phyloP scores from a whole-genome alignment of 331 rosid species.

The Spiraea crenata region DNA sequence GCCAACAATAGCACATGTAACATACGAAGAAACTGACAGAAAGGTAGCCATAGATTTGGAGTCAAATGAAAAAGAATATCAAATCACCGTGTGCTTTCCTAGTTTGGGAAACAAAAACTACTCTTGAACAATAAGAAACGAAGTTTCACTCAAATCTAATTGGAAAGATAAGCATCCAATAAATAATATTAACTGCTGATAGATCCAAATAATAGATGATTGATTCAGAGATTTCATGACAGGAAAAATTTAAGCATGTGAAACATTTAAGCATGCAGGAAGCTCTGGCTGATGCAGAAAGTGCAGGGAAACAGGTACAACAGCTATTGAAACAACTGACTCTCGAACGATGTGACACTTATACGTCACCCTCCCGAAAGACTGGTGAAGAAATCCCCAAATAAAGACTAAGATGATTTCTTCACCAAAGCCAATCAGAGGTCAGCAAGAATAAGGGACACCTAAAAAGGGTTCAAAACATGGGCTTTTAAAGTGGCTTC shows the following conservation, averaged over 20 bases:
- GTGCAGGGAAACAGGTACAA: not conserved
- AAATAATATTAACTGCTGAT: conserved; percentile 1
- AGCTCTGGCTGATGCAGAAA: not conserved
- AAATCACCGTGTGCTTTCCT: too few species aligned
- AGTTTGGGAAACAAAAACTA: too few species aligned
- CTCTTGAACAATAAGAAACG: too few species aligned
- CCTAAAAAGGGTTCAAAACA: too few species aligned
- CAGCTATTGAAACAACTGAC: too few species aligned
- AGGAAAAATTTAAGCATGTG: not conserved
- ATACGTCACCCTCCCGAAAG: too few species aligned
- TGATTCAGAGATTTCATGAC: not conserved
- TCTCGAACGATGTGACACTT: too few species aligned
- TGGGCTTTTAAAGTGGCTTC: too few species aligned
- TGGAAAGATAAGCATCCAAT: not conserved
- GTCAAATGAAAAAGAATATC: not conserved
- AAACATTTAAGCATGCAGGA: not conserved
- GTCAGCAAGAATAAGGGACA: too few species aligned
- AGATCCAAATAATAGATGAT: not conserved
- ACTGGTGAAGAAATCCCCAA: too few species aligned
- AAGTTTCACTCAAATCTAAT: not conserved
- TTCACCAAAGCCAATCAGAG: too few species aligned
- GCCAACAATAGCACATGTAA: not conserved
- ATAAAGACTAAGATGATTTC: too few species aligned
- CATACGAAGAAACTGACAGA: not conserved
- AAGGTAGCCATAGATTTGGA: not conserved